Percentiles rank a stretch among this genome's conserved stretches.
These are phyloP conservation scores for Kodamaea sagamina DNA, from an alignment of 805 yeast genomes.

Conservation along the genomic window DNA sequence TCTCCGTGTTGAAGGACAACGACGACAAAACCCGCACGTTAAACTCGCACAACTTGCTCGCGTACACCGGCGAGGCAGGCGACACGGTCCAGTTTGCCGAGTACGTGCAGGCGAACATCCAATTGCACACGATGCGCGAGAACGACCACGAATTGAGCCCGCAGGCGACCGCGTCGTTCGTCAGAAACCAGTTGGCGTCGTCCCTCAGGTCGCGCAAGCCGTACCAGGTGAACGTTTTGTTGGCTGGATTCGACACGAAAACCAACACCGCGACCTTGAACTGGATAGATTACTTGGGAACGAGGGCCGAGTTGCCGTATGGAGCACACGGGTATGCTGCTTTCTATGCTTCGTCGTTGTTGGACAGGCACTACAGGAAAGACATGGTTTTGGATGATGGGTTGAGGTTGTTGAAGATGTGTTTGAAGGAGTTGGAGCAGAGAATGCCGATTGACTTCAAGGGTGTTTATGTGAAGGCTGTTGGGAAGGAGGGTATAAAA, in stretches of 20 bases:
- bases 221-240: conserved; percentile 86
- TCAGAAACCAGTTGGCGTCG: conserved; percentile 84
- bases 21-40: conserved; percentile 81
- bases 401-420: conserved; percentile 64
- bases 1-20: conserved; percentile 71
- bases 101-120: conserved; percentile 88
- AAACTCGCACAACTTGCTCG: conserved; percentile 77
- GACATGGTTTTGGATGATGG: conserved; percentile 81
- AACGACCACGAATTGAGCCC: conserved; percentile 75
- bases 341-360: conserved; percentile 83
- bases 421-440: conserved; percentile 74
- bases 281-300: conserved; percentile 93
- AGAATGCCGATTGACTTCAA: conserved; percentile 95
- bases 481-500: conserved; percentile 63
- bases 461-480: conserved; percentile 72
- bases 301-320: conserved; percentile 87
- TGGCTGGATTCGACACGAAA: conserved; percentile 78
- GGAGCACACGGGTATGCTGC: conserved; percentile 99
- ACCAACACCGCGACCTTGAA: conserved; percentile 65
- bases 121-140: conserved; percentile 83
- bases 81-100: conserved; percentile 96
- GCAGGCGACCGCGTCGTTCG: conserved; percentile 82
- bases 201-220: conserved; percentile 89
- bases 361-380: conserved; percentile 85
- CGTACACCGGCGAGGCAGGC: conserved; percentile 94